These are phyloP conservation scores for Pseudonitzschia delicatissima DNA, from an alignment of 108 stramenopile species.

Conservation along the genomic window DNA sequence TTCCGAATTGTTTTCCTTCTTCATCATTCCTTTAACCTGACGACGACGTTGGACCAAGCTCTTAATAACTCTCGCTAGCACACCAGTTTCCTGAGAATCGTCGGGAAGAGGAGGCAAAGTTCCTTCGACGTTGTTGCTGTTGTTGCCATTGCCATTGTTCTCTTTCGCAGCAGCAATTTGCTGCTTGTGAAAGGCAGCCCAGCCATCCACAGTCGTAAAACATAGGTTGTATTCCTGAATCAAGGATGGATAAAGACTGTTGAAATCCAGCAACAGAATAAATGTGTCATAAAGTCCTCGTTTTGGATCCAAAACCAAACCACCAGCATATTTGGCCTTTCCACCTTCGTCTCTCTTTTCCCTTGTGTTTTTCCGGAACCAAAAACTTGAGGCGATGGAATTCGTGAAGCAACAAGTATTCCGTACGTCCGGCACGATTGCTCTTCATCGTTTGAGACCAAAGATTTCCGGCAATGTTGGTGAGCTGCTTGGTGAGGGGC, in stretches of 20 bases:
- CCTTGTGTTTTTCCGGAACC: conserved; percentile 84
- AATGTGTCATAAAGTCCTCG: conserved; percentile 98
- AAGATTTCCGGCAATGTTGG: conserved; percentile 94
- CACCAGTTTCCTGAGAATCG: conserved; percentile 73
- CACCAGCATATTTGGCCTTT: conserved; percentile 96
- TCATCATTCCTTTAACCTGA: conserved; percentile 88
- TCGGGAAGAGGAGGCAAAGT: conserved; percentile 89
- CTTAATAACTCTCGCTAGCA: conserved; percentile 96
- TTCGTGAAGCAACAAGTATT: conserved; percentile 98
- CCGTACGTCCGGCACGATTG: conserved; percentile 98
- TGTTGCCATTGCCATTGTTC: conserved; percentile 17
- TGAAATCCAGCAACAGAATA: conserved; percentile 98
- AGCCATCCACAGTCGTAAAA: conserved; percentile 95
- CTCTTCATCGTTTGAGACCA: conserved; percentile 95
- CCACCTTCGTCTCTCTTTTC: conserved; percentile 43
- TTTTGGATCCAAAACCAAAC: conserved; percentile 99
- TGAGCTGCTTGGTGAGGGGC: conserved; percentile 96
- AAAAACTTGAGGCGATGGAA: conserved; percentile 95
- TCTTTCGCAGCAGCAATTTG: conserved; percentile 5
- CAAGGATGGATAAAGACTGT: conserved; percentile 97
- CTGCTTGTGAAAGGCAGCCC: conserved; percentile 53
- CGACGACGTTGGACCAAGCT: conserved; percentile 94
- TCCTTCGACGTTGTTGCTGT: conserved; percentile 37
- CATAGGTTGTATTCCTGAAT: conserved; percentile 99
- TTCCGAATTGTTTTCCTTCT: conserved; percentile 73